Evolutionary conservation across 129 eudicot species (phyloP), one percentile per base, ranked within the genome.

Genomic region (Lactuca sativa): DNA sequence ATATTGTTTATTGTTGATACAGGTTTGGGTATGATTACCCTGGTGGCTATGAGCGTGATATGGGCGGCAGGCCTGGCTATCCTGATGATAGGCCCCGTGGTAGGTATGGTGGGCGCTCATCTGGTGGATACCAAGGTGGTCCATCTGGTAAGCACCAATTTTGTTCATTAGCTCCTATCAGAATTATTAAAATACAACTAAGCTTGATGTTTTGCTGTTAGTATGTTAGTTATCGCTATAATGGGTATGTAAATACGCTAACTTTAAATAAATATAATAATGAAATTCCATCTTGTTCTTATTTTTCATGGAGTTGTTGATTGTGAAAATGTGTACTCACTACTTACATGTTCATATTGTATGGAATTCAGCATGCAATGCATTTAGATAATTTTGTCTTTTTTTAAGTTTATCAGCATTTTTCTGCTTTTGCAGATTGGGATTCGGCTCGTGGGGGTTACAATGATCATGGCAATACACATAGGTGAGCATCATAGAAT

Each of bases 31-130:
- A 87, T 87, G 96, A 90, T 74, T 51, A 85, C 62, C 88, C 82
- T 69, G 84, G 96, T 73, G 96, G 91, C 25, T 85, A 93, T 83
- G 97, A 90, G 3, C 96, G 96, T 68, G 95, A 84, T 37, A 77
- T 74, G 85, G 98, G 88, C 4, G 91, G 92, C 68, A 83, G 96
- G 79, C 78, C 83, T 74, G 95, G 90, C 66, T 95, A 85, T 86
- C 82, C 81, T 31, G 93, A 87, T 82, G 99, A 95, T 64, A 90
- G 97, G 82, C 81, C 91, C 56, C 93, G 84, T 83, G 99, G 99
- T 59, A 86, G 99, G 74, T 81, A 69, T 71, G 80, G 66, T 66
- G 97, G 93, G 1, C 95, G 97, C n/a, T 49, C 88, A 16, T 66
- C 84, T 72, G 96, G 90, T 85, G 96, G 95, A 55, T 89, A 81